These are phyloP conservation scores for Globisporangium paddicum DNA, from an alignment of 352 stramenopile genomes.

Conservation along the genomic window DNA sequence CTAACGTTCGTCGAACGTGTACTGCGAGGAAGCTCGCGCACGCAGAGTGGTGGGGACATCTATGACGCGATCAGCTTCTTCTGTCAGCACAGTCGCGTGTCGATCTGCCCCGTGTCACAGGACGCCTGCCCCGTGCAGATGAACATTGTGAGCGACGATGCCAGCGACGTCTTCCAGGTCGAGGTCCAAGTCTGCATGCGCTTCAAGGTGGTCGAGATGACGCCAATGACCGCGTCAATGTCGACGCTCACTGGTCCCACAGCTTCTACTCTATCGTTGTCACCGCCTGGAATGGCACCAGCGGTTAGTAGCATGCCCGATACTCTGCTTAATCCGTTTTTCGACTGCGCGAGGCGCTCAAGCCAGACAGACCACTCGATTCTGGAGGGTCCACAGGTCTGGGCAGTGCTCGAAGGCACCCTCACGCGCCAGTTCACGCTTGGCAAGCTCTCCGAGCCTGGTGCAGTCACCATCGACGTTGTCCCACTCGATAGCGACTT, in stretches of 20 bases:
- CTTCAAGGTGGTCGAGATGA: conserved; percentile 67
- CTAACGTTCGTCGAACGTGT: conserved; percentile 71
- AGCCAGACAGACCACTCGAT: neutral
- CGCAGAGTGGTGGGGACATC: conserved; percentile 74
- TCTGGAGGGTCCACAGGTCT: conserved; percentile 29
- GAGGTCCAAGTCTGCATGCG: conserved; percentile 66
- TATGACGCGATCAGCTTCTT: conserved; percentile 79
- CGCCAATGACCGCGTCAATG: conserved; percentile 13
- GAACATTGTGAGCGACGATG: conserved; percentile 24
- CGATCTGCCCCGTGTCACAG: conserved; percentile 65
- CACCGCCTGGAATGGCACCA: neutral
- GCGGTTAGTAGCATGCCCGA: neutral
- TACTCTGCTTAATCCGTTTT: neutral
- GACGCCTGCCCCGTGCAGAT: conserved; percentile 57
- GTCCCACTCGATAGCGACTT: conserved; percentile 8
- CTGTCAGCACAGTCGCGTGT: conserved; percentile 50
- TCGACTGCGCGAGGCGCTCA: neutral
- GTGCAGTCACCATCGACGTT: conserved; percentile 40
- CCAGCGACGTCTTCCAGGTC: conserved; percentile 31
- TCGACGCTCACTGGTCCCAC: neutral
- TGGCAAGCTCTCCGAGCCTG: conserved; percentile 42
- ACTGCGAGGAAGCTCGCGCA: conserved; percentile 59
- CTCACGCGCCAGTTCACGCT: conserved; percentile 54
- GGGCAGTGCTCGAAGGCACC: conserved; percentile 53
- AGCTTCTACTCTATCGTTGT: neutral